Evolutionary conservation across 202 grass and related monocot genomes (phyloP), one percentile per base, ranked within the genome.

Genomic region (Dendrocalamus latiflorus): DNA sequence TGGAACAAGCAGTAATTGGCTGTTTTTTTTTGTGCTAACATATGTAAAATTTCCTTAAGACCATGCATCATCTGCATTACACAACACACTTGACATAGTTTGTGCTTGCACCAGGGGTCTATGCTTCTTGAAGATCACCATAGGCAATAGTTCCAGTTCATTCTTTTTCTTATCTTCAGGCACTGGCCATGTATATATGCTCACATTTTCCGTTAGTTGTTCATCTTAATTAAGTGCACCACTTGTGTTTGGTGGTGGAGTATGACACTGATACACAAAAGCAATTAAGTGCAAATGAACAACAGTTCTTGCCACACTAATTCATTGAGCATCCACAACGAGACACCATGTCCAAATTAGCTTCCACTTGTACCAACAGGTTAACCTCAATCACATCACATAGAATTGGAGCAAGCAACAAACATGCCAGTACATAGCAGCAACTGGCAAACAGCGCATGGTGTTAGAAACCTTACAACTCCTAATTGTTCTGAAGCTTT

Each of bases 401-500:
- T 37, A 56, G 26, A 61, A 61, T 6, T 60, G 30, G 6, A 72
- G 45, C 5, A 74, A 45, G 49, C 21, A 86, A 49, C 4, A 59
- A 66, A 41, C 62, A 77, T 44, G 25, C 26, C 3, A 37, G 56
- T 74, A 80, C 7, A 47, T 26, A 54, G 17, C 25, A 85, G 18
- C 22, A 74, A 68, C 63, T 61, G 4, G 25, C 20, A 71, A 91
- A 79, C 22, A 80, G 8, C 1, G 16, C 18, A 54, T 55, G 10
- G 33, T 33, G 33, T 50, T 59, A 61, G 18, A 57, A 78, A 62
- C 85, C 97, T 90, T 94, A 96, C 97, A 76, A 96, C 88, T 90
- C 97, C 97, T 56, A 99, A 74, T 78, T 99, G 93, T 88, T 99
- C 97, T 50, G 91, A 94, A 76, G 89, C 93, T 74, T 96, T 96